These are phyloP conservation scores for Trametes meyenii DNA, from an alignment of 768 basidiomycete species.

Conservation along the genomic window DNA sequence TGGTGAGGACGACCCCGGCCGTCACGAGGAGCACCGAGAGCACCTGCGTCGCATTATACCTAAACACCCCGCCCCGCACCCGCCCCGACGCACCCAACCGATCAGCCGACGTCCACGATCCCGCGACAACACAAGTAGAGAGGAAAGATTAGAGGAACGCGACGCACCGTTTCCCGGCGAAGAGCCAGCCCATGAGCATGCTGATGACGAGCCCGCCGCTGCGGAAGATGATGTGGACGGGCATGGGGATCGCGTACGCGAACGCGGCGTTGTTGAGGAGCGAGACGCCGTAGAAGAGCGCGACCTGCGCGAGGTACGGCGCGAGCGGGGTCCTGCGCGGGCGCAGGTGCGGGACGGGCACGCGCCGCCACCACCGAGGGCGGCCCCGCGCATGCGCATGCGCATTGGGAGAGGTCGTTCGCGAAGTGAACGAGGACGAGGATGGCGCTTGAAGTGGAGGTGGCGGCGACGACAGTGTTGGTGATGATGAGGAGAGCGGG, in stretches of 20 bases:
- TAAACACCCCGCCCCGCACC: slow-evolving; percentile 31
- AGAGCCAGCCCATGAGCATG: slow-evolving; percentile 75
- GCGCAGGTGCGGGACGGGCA: slow-evolving; percentile 50
- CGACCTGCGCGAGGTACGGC: slow-evolving; percentile 79
- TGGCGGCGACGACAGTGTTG: background rate
- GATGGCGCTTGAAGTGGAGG: background rate
- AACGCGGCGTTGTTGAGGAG: slow-evolving; percentile 92
- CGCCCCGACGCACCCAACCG: too few relatives aligned
- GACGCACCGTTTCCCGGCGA: slow-evolving; percentile 64
- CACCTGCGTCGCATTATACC: slow-evolving; percentile 67
- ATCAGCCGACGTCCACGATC: background rate
- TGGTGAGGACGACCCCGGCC: slow-evolving; percentile 75
- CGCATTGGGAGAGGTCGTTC: background rate
- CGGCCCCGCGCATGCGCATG: slow-evolving; percentile 2
- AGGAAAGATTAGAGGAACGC: background rate
- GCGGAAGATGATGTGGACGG: slow-evolving; percentile 93
- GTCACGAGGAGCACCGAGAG: slow-evolving; percentile 82
- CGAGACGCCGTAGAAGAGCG: slow-evolving; percentile 77
- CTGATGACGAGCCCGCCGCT: slow-evolving; percentile 86
- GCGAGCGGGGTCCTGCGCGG: slow-evolving; percentile 69
- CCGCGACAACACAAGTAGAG: background rate
- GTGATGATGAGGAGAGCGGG: background rate
- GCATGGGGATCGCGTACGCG: slow-evolving; percentile 82
- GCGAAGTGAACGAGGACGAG: slow-evolving; percentile 8
- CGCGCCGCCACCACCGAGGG: background rate